These are phyloP conservation scores for Microsporum canis DNA, from an alignment of 2,329 filamentous ascomycete species.

Conservation along the genomic window DNA sequence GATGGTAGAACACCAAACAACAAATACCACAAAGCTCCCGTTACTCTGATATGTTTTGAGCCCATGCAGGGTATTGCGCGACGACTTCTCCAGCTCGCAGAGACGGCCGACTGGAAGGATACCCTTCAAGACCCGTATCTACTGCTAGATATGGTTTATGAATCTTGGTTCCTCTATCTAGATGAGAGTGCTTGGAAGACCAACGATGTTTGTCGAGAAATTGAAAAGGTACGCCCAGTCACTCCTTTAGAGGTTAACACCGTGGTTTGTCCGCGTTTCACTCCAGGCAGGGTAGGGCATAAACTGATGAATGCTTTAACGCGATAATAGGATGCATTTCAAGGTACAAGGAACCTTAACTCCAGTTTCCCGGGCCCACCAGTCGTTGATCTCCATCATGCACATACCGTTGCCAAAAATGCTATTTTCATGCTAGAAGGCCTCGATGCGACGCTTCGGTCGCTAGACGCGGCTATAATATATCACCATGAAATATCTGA, in stretches of 20 bases:
- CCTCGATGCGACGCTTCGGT: not conserved
- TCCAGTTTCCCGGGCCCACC: not conserved
- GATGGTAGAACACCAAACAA: not conserved
- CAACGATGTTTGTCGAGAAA: not conserved
- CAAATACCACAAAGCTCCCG: not conserved
- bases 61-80: not conserved
- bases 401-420: not conserved
- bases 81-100: not conserved
- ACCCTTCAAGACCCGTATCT: not conserved
- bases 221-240: not conserved
- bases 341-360: not conserved
- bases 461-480: not conserved
- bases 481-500: not conserved
- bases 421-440: not conserved
- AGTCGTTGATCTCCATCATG: not conserved
- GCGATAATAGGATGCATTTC: not conserved
- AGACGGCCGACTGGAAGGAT: not conserved
- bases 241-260: not conserved
- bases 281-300: not conserved
- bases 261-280: too few relatives aligned
- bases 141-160: not conserved
- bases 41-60: not conserved
- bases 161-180: not conserved
- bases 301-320: not conserved
- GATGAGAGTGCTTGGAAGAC: not conserved